Evolutionary conservation across 768 basidiomycete species (phyloP).

Genomic region (Phaeolepiota aurea): DNA sequence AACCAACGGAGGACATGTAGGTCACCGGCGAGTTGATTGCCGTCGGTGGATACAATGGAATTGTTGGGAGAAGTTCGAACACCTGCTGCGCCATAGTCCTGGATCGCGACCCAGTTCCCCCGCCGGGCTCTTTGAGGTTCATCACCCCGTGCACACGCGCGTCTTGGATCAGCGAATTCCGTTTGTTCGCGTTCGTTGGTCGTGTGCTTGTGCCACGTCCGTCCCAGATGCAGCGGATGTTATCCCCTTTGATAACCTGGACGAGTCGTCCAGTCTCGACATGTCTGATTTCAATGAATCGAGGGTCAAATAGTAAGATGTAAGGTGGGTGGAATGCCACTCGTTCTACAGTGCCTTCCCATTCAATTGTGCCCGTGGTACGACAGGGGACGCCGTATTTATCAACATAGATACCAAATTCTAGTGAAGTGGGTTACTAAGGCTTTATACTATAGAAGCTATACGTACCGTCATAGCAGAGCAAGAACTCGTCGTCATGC

Average conservation of each 20-base stretch:
- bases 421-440: constrained; percentile 25
- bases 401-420: constrained; percentile 92
- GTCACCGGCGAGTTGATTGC: constrained; percentile 12
- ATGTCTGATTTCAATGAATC: constrained; percentile 90
- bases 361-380: constrained; percentile 72
- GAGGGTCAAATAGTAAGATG: constrained; percentile 80
- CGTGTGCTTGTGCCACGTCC: constrained; percentile 62
- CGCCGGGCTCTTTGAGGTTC: constrained; percentile 46
- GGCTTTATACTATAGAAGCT: background rate
- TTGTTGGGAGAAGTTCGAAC: constrained; percentile 72
- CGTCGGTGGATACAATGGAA: constrained; percentile 51
- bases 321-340: constrained; percentile 90
- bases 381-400: constrained; percentile 88
- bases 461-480: constrained; percentile 84
- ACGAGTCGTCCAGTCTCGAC: constrained; percentile 74
- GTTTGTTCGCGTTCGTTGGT: constrained; percentile 57
- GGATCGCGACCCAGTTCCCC: constrained; percentile 17
- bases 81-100: constrained; percentile 64
- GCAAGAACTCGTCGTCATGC: constrained; percentile 84
- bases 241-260: constrained; percentile 80
- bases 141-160: constrained; percentile 85
- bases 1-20: too few relatives aligned
- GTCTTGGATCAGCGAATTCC: constrained; percentile 60
- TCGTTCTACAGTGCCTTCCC: constrained; percentile 89
- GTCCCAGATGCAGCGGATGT: constrained; percentile 88